Evolutionary conservation across 2,329 filamentous ascomycete species (phyloP), one percentile per base, ranked within the genome.

Genomic region (Alternaria ethzedia): DNA sequence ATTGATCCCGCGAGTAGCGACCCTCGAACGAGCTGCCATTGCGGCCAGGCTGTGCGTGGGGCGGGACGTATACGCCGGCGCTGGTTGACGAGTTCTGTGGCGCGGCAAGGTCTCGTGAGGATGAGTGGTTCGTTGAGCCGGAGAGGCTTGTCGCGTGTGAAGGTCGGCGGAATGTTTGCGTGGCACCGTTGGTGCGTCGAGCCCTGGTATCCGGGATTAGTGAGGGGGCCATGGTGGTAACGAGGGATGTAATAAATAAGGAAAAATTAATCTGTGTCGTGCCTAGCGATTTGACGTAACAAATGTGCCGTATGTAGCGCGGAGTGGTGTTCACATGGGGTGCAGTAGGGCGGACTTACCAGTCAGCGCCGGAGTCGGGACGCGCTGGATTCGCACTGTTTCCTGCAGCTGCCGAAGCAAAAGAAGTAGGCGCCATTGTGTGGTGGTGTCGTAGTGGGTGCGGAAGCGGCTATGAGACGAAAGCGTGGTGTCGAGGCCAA

Each of bases 1-100:
- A 84, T 68, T 96, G 88, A 3, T 94, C 92, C 79, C 90, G 92
- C 67, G 88, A 89, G 80, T 96, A 97, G 71, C 91, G 89, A 63
- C 84, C 83, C 52, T 88, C 85, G 45, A 79, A 75, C 57, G 82
- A 81, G 45, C 88, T 82, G 62, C 86, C 86, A 71, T 87, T 89
- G 71, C 88, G 86, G 63, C 80, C 86, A 65, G 83, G 83, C 76
- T 81, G 86, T 77, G 84, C 82, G 78, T 90, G 89, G 72, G 86
- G 88, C 74, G 86, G 88, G 54, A 90, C 86, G 75, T 89, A 90
- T 71, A 82, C 82, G 69, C 82, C 83, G 54, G 82, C 74, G 66
- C 80, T 83, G 57, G 51, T 56, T 28, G 81, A 80, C 52, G 79
- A 76, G 74, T 71, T 67, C 49, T 67, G 65, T 46, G 70, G 32